A percentile compares a stretch with the other conserved stretches of the same genome.
Conservation (phyloP, 257 asterid genomes). For the Solanum tarijense region DNA sequence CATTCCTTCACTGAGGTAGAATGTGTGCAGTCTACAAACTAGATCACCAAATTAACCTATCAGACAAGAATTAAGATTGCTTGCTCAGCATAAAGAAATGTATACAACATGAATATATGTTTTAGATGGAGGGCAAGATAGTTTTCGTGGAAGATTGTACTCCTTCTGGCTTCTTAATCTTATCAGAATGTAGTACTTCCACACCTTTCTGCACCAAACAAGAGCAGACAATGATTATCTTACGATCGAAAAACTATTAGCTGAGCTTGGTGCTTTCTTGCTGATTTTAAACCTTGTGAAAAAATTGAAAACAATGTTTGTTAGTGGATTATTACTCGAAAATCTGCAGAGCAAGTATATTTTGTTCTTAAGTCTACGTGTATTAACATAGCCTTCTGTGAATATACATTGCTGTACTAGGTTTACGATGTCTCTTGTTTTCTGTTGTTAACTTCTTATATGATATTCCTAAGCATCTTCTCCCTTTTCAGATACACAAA, state of each 20-base stretch:
- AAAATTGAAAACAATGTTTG: not conserved
- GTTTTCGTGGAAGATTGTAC: not conserved
- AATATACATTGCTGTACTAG: not conserved
- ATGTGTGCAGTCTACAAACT: not conserved
- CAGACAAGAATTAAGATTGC: not conserved
- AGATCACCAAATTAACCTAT: not conserved
- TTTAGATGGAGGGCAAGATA: not conserved
- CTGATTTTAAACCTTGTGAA: not conserved
- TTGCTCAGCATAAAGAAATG: not conserved
- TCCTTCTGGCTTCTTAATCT: not conserved
- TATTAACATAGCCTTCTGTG: not conserved
- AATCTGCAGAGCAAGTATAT: not conserved
- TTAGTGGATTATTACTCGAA: not conserved
- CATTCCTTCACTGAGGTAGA: not conserved
- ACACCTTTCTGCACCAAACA: not conserved
- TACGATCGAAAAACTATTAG: not conserved
- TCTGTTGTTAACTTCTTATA: not conserved
- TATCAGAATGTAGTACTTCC: not conserved
- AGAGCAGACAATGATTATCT: not conserved
- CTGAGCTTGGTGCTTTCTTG: not conserved
- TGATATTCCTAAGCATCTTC: not conserved
- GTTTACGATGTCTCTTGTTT: not conserved
- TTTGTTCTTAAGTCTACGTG: not conserved
- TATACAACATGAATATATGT: not conserved
- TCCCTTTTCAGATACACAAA: constrained; percentile 72